Conservation (phyloP, 73 alveolate species). For the Paramecium sonneborni region DNA sequence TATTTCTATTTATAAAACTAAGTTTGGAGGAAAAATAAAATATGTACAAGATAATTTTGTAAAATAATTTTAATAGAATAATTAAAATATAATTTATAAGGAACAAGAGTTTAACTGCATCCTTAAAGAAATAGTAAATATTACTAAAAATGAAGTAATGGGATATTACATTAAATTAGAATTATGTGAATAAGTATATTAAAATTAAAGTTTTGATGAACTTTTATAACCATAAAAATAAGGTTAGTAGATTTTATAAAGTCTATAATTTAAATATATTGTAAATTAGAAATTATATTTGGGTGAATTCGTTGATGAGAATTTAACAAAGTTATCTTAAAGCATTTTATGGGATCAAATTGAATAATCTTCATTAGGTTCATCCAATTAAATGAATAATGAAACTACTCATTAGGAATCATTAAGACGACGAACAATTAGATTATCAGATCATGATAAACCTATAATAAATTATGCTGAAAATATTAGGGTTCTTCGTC, state of each 20-base stretch:
- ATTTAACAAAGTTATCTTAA: background rate
- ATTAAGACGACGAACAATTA: background rate
- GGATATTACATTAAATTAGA: background rate
- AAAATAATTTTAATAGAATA: background rate
- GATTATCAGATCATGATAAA: background rate
- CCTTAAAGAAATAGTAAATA: background rate
- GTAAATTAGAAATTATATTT: background rate
- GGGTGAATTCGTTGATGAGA: constrained; percentile 4
- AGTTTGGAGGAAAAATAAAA: constrained; percentile 9
- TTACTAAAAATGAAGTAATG: background rate
- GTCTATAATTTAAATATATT: background rate
- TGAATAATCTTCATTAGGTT: background rate
- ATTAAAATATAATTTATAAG: background rate
- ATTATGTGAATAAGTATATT: background rate
- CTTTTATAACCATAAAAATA: background rate
- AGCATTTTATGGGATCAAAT: background rate
- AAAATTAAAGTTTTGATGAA: background rate
- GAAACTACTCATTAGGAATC: constrained; percentile 13
- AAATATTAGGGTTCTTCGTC: background rate
- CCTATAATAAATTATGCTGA: background rate
- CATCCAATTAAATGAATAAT: background rate
- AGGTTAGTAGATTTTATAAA: background rate
- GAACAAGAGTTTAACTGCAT: background rate
- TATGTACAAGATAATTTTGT: background rate
- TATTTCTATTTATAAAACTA: background rate